Base-by-base conservation (phyloP, 768 basidiomycete species). In the Suillus subluteus region DNA sequence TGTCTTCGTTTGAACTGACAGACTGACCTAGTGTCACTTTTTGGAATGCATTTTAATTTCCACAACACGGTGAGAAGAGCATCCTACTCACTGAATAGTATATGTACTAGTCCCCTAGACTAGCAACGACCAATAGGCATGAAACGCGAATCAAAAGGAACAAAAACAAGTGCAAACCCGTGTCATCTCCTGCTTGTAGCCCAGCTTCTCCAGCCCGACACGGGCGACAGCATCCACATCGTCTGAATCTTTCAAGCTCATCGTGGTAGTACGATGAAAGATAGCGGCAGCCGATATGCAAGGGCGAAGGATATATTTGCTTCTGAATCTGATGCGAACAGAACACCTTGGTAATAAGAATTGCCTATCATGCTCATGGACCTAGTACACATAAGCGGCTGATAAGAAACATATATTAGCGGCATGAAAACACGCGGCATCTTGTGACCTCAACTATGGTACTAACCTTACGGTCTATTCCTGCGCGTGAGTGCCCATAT, bases 151-250 rank as follows among this genome's bases (percentile, higher is more conserved):
- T n/a, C 54, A 32, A 37, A 40, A 13, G 1, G 35, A 11, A 59
- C 38, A n/a, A 56, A 5, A 16, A 12, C 16, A 21, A 58, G 7
- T 50, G 58, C 70, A 23, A 69, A 87, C 87, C 67, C 85, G 79
- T 2, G 81, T 79, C 75, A 88, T 78, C 70, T 87, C 86, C 66
- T 88, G 85, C 61, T 79, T 78, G 73, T 88, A 88, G 1, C 87
- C 87, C 58, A 88, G 76, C 66, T 82, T 81, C 72, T 86, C 76
- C n/a, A 86, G 72, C 37, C 78, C 81, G 64, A 80, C 67, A 26
- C 73, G 72, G 23, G 80, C 79, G 23, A 63, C 69, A 15, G 66
- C 30, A 46, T 79, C 78, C 38, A 62, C 50, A 54, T 79, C 73
- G 44, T 62, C 8, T 1, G 5, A 30, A 15, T 67, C 70, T n/a